Conservation (phyloP, 2,329 filamentous ascomycete species). For the Dactylellina parvicollis region DNA sequence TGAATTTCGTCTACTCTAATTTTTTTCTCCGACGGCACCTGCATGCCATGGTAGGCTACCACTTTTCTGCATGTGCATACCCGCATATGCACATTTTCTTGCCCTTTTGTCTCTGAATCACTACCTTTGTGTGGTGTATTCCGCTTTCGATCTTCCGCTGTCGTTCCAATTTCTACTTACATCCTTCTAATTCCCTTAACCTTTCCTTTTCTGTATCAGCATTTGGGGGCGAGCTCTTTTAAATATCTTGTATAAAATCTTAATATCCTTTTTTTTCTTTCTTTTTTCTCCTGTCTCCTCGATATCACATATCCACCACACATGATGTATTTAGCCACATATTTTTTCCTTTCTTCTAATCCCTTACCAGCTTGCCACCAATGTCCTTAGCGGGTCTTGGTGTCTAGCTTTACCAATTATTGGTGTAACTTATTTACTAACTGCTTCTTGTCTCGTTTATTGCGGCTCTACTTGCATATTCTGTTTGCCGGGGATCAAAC, state of each 20-base stretch:
- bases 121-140: slow-evolving; percentile 17
- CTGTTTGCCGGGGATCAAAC: not conserved
- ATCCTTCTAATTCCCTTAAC: slow-evolving; percentile 29
- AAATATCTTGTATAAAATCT: slow-evolving; percentile 37
- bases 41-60: slow-evolving; percentile 35
- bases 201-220: slow-evolving; percentile 17
- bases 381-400: not conserved
- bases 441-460: not conserved
- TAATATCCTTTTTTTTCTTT: slow-evolving; percentile 35
- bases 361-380: not conserved
- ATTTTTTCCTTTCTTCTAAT: not conserved
- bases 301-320: slow-evolving; percentile 13
- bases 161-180: slow-evolving; percentile 12
- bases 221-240: slow-evolving; percentile 32
- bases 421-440: slow-evolving; percentile 32
- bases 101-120: slow-evolving; percentile 7
- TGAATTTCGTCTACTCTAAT: slow-evolving; percentile 19
- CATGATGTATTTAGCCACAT: slow-evolving; percentile 42
- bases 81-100: slow-evolving; percentile 34
- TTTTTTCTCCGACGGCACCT: slow-evolving; percentile 29
- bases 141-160: slow-evolving; percentile 38
- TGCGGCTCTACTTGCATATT: slow-evolving; percentile 1
- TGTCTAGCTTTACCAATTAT: slow-evolving; percentile 9
- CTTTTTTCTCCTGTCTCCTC: slow-evolving; percentile 14
- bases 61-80: slow-evolving; percentile 17